Percentiles rank a stretch among this genome's conserved stretches.
Conservation (phyloP, 192 early-diverging fungal genomes). For the Coemansia brasiliensis region DNA sequence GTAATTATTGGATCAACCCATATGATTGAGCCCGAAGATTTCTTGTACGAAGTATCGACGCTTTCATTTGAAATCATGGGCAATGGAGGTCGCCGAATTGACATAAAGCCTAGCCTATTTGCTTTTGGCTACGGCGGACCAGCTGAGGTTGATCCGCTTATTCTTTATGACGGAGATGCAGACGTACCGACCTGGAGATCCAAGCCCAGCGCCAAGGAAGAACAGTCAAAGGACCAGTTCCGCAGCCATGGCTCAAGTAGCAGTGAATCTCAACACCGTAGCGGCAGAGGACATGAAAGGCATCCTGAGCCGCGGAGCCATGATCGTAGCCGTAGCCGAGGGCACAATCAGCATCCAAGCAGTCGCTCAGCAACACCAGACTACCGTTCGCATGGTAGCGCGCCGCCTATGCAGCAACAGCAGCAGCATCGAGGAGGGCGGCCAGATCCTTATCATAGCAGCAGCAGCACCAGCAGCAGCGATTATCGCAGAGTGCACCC, state of each 20-base stretch:
- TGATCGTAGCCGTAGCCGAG: constrained; percentile 22
- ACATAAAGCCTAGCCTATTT: constrained; percentile 42
- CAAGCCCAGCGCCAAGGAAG: constrained; percentile 13
- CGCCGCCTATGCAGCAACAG: constrained; percentile 10
- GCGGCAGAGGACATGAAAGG: not conserved
- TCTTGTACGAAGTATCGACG: constrained; percentile 44
- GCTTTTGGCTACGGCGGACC: constrained; percentile 48
- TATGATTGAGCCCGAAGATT: constrained; percentile 45
- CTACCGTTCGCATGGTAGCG: constrained; percentile 19
- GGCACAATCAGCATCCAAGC: constrained; percentile 17
- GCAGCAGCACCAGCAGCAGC: constrained; percentile 15
- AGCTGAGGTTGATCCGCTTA: constrained; percentile 39
- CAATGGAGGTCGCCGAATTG: constrained; percentile 23
- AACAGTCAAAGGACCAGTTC: not conserved
- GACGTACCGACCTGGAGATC: constrained; percentile 26
- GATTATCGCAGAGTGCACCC: not conserved
- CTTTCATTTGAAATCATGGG: constrained; percentile 49
- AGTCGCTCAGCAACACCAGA: constrained; percentile 13
- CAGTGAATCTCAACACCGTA: not conserved
- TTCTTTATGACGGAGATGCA: constrained; percentile 25
- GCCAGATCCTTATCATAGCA: constrained; percentile 16
- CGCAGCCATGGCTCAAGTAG: not conserved
- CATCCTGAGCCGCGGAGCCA: constrained; percentile 2
- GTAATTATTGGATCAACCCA: constrained; percentile 52
- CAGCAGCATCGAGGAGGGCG: constrained; percentile 2